Conservation (phyloP, 352 stramenopile species). For the Pythium aquatile region DNA sequence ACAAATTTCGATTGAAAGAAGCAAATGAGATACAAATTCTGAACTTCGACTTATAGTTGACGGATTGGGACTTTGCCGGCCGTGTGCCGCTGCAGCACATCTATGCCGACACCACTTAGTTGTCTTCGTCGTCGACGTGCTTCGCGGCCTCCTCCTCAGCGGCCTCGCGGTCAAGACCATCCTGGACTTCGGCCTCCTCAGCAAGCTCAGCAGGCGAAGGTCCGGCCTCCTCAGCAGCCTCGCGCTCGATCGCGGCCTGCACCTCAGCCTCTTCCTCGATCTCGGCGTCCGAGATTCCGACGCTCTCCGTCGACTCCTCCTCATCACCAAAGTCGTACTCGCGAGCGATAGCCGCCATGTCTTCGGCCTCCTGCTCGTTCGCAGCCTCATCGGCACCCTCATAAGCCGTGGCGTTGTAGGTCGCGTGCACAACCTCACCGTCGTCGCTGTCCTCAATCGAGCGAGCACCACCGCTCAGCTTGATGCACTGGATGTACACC, state of each 20-base stretch:
- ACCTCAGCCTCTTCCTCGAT: background rate
- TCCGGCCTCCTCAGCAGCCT: background rate
- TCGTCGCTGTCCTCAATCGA: conserved; percentile 1
- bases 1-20: too few species aligned
- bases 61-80: background rate
- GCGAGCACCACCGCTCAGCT: conserved; percentile 8
- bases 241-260: background rate
- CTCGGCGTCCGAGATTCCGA: background rate
- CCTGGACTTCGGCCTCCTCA: background rate
- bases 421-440: background rate
- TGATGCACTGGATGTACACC: conserved; percentile 40
- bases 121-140: background rate
- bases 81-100: background rate
- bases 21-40: background rate
- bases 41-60: background rate
- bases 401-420: background rate
- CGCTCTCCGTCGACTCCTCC: background rate
- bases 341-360: background rate
- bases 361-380: background rate
- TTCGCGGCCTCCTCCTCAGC: background rate
- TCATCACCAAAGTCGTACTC: background rate
- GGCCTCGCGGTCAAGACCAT: background rate
- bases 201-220: background rate
- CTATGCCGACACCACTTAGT: background rate
- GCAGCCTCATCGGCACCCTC: background rate